A percentile compares a stretch with the other conserved stretches of the same genome.
Conservation (phyloP, 2,329 filamentous ascomycete species). For the Hymenoscyphus infarciens region DNA sequence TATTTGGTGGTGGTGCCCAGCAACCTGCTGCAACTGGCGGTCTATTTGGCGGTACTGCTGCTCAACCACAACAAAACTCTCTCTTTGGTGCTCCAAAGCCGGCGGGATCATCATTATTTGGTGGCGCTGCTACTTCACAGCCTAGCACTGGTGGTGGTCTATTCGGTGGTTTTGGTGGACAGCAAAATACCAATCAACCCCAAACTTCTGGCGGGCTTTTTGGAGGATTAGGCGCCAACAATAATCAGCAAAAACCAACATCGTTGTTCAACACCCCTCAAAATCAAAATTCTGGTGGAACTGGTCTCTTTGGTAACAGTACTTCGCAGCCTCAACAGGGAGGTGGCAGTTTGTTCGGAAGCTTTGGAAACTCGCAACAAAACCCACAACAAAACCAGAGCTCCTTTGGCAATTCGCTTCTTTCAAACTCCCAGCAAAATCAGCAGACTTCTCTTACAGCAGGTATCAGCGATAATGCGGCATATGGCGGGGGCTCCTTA, state of each 20-base stretch:
- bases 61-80: not conserved
- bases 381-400: conserved; percentile 45
- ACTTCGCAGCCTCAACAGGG: conserved; percentile 25
- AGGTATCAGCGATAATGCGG: conserved; percentile 77
- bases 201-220: conserved; percentile 46
- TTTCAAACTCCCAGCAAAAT: conserved; percentile 54
- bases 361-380: conserved; percentile 33
- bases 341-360: conserved; percentile 33
- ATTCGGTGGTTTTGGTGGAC: conserved; percentile 36
- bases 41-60: conserved; percentile 41
- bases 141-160: conserved; percentile 29
- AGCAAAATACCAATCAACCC: conserved; percentile 38
- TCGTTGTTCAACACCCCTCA: conserved; percentile 44
- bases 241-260: conserved; percentile 50
- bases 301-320: conserved; percentile 51
- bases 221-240: conserved; percentile 42
- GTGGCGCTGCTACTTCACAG: not conserved
- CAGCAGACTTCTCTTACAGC: conserved; percentile 62
- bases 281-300: conserved; percentile 41
- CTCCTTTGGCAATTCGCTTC: conserved; percentile 62
- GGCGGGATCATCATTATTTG: not conserved
- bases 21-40: conserved; percentile 37
- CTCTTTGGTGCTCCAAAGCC: conserved; percentile 2
- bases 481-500: conserved; percentile 84
- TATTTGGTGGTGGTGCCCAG: conserved; percentile 40